phyloP scores from a whole-genome alignment of 2,329 filamentous ascomycete species.

The Fusarium temperatum region DNA sequence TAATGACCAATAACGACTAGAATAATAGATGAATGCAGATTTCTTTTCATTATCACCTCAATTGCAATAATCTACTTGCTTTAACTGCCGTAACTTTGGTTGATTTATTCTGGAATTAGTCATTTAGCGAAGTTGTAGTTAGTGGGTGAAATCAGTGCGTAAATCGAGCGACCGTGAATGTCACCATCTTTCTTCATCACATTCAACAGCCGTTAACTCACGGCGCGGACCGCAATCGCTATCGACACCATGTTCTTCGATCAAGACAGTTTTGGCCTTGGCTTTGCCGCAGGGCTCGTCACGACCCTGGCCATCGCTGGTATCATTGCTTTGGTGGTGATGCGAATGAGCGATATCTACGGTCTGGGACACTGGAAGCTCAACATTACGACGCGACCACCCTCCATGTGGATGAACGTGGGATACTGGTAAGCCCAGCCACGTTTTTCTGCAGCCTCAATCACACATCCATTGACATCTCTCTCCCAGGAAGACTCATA shows the following conservation, averaged over 20 bases:
- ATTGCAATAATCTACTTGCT: constrained; percentile 1
- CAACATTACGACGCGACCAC: constrained; percentile 57
- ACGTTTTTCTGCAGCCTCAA: not conserved
- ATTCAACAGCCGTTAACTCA: not conserved
- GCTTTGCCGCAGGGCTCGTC: constrained; percentile 42
- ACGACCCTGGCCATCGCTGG: constrained; percentile 26
- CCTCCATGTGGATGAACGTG: constrained; percentile 71
- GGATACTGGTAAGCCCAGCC: constrained; percentile 62
- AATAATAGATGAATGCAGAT: not conserved
- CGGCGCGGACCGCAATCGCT: not conserved
- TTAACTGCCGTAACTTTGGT: not conserved
- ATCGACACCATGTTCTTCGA: not conserved
- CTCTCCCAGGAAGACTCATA: constrained; percentile 41
- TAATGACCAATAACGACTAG: constrained; percentile 3
- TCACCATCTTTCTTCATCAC: not conserved
- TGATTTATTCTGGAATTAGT: not conserved
- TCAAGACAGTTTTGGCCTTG: constrained; percentile 40
- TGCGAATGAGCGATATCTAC: constrained; percentile 51
- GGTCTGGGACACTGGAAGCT: constrained; percentile 65
- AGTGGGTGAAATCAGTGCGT: not conserved
- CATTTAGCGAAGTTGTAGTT: not conserved
- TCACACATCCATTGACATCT: not conserved
- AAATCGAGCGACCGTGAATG: not conserved
- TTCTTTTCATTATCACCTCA: not conserved
- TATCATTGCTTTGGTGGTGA: constrained; percentile 20